Conservation (phyloP, 805 yeast genomes). For the Komagataella ulmi region DNA sequence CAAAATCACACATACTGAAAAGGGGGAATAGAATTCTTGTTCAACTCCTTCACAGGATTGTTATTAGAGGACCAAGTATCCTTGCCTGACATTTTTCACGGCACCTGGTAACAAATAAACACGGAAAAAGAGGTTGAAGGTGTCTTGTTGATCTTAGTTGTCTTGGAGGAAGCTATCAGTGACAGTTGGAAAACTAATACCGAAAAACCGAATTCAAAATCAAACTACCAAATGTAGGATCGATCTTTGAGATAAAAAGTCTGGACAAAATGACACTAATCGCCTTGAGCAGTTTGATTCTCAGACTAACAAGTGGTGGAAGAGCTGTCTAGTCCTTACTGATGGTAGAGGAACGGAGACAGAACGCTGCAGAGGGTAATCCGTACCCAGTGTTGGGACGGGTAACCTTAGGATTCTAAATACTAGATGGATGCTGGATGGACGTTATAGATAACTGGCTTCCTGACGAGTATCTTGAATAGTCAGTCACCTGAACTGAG, state of each 20-base stretch:
- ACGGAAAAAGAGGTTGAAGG: neutral
- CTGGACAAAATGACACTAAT: neutral
- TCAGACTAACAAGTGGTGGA: neutral
- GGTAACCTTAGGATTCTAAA: neutral
- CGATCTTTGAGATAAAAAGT: neutral
- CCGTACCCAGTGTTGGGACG: neutral
- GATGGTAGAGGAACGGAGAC: neutral
- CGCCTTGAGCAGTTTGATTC: neutral
- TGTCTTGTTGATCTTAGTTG: neutral
- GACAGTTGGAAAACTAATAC: neutral
- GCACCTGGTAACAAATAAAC: neutral
- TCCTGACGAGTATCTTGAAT: too few species aligned
- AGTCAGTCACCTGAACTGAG: too few species aligned
- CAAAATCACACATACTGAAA: constrained; percentile 1
- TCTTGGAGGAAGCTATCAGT: neutral
- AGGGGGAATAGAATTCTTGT: neutral
- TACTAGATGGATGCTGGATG: neutral
- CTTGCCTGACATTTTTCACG: neutral
- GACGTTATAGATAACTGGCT: neutral
- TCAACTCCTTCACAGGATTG: neutral
- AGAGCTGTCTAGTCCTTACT: neutral
- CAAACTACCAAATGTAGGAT: neutral
- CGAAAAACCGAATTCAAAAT: neutral
- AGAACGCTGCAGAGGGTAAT: neutral
- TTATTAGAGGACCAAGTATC: neutral